These are phyloP conservation scores for Dichomitus squalens DNA, from an alignment of 1,284 basidiomycete species.

Conservation along the genomic window DNA sequence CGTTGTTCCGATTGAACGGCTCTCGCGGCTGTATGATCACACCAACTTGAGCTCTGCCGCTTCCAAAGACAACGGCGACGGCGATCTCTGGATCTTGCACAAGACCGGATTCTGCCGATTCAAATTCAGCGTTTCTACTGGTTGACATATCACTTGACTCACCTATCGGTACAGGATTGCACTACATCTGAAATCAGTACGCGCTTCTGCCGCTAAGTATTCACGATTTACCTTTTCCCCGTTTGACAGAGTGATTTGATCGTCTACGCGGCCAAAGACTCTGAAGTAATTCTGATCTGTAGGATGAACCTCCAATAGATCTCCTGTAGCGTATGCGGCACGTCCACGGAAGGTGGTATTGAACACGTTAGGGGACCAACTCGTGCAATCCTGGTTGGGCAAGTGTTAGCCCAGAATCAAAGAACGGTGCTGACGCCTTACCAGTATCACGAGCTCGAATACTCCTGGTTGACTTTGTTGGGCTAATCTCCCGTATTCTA, in stretches of 20 bases:
- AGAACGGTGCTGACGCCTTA: too few species aligned
- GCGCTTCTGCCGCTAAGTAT: too few species aligned
- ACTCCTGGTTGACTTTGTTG: too few species aligned
- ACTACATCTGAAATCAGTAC: too few species aligned
- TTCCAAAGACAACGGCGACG: slow-evolving; percentile 38
- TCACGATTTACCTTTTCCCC: slow-evolving; percentile 46
- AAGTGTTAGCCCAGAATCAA: too few species aligned
- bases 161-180: not conserved
- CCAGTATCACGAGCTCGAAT: too few species aligned
- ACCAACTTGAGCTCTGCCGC: slow-evolving; percentile 38
- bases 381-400: too few species aligned
- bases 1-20: slow-evolving; percentile 29
- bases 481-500: too few species aligned
- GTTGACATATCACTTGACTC: too few species aligned
- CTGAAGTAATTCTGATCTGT: slow-evolving; percentile 45
- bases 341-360: slow-evolving; percentile 34
- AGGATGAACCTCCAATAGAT: slow-evolving; percentile 49
- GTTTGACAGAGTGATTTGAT: slow-evolving; percentile 53
- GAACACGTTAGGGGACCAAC: slow-evolving; percentile 31
- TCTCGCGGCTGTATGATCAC: slow-evolving; percentile 32
- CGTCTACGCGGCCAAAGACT: slow-evolving; percentile 48
- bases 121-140: too few species aligned
- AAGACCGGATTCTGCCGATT: too few species aligned
- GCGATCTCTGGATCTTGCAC: slow-evolving; percentile 31
- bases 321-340: slow-evolving; percentile 40